Evolutionary conservation across 768 basidiomycete species (phyloP), one percentile per base, ranked within the genome.

Genomic region (Leccinum obscurum): DNA sequence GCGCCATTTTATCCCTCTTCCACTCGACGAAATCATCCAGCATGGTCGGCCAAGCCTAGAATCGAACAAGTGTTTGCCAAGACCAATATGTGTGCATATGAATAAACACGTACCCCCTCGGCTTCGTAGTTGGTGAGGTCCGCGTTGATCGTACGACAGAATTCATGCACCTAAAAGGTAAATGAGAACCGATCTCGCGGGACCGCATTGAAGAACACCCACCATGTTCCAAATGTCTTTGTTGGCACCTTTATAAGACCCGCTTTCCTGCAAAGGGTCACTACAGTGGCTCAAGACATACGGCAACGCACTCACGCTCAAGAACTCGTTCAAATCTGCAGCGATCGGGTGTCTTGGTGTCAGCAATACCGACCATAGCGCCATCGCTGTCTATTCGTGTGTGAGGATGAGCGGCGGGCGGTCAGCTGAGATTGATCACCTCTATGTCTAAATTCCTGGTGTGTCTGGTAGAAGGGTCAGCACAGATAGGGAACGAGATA

Each of bases 181-280:
- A 26, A 55, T 62, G 7, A 61, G 52, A 52, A 52, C 13, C 24
- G 24, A 24, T 24, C 20, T 44, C 17, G 28, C 35, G 9, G 11
- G 32, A 30, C 8, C 3, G 22, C 13, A 24, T 32, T 11, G 17
- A 39, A 58, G 26, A 26, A 35, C 34, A 76, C 80, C 14, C 61
- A 89, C 91, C 92, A 93, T 93, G 58, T 74, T 83, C 92, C 92
- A 95, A 9, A 93, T 75, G 74, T 95, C 92, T 68, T 90, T 90
- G 72, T 92, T 93, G 14, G 86, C 84, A 0, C 87, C 89, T 68
- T 87, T 92, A 75, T 90, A 92, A 4, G 77, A 80, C 7, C 81
- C 83, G 61, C 73, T 78, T 54, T 83, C 76, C 76, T 79, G 58
- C 56, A 39, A 11, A 39, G 14, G 9, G 26, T 54, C 8, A 46